Conservation (phyloP, 352 stramenopile species). For the Phytophthora constricta region DNA sequence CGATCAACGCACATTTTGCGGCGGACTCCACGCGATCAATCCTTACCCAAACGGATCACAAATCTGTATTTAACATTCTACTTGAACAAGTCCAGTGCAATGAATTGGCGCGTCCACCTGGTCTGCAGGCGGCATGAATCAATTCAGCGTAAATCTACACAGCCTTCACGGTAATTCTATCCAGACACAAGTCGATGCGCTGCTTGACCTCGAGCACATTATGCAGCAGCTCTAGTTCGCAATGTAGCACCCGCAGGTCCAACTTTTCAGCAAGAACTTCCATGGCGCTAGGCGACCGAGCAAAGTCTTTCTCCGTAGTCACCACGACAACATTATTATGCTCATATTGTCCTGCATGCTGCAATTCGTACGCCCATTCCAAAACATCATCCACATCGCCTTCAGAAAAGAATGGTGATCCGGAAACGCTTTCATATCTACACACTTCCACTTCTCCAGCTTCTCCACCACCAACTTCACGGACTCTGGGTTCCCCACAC, state of each 20-base stretch:
- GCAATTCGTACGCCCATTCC: conserved; percentile 16
- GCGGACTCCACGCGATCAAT: no score
- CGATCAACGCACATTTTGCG: no score
- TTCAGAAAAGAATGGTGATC: conserved; percentile 65
- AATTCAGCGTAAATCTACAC: no score
- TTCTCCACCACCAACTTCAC: conserved; percentile 51
- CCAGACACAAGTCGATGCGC: conserved; percentile 11
- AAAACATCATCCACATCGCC: conserved; percentile 46
- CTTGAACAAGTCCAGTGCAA: no score
- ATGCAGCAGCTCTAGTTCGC: conserved; percentile 47
- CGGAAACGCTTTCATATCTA: conserved; percentile 59
- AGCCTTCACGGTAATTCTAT: background rate
- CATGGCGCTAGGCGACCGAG: conserved; percentile 31
- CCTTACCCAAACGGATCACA: no score
- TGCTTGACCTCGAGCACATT: conserved; percentile 26
- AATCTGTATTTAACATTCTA: no score
- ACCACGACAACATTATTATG: conserved; percentile 45
- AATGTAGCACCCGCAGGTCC: conserved; percentile 43
- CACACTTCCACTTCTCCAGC: conserved; percentile 32
- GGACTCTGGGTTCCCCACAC: conserved; percentile 72
- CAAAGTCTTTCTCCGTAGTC: conserved; percentile 76
- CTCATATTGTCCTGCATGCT: no score
- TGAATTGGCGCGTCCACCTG: no score
- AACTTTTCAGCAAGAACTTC: conserved; percentile 16
- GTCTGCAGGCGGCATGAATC: no score